Base-by-base conservation (phyloP, 2,329 filamentous ascomycete genomes). In the Aspergillus pseudonomiae region DNA sequence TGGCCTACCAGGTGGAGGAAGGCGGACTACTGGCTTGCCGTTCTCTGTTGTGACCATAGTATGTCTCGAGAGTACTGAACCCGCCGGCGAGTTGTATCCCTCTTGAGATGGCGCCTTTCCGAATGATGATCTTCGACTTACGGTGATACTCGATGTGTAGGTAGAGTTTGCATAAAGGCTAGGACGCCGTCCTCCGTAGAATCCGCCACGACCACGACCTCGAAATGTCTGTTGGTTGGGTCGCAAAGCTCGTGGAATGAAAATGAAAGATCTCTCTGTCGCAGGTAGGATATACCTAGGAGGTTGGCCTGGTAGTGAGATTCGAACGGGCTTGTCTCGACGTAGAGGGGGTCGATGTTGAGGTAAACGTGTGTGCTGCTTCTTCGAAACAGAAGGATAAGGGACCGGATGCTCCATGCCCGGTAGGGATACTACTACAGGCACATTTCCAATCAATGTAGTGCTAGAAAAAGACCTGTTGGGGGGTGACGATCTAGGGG, bases 281-380 rank as follows among this genome's bases (percentile, higher is more conserved):
- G 93, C 91, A 6, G 95, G 95, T 79, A 95, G 97, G 65, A 97
- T 94, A 78, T 97, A 97, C 66, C 91, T 88, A 41, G 93, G 91
- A 14, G 88, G 83, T 67, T 91, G 86, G 32, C 91, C 85, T 2
- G 95, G 94, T 48, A 99, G 84, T 10, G 93, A 97, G 69, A 99
- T 92, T 57, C 95, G 90, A 46, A 98, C 95, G 9, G 95, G 95
- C 77, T 98, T 99, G 81, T 99, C 95, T 71, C 95, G 90, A 66
- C 95, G 91, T 56, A 99, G 86, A 58, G 95, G 95, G 24, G 95
- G 95, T 26, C 95, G 89, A 78, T 98, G 95, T 75, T 98, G 93
- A 24, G 95, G 95, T 56, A 99, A 86, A 71, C 94, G 93, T 46
- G 93, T 97, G 79, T 99, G 94, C 73, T 95, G 91, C 77, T 92